Conservation (phyloP, 805 yeast genomes). For the Sporopachydermia quercuum region DNA sequence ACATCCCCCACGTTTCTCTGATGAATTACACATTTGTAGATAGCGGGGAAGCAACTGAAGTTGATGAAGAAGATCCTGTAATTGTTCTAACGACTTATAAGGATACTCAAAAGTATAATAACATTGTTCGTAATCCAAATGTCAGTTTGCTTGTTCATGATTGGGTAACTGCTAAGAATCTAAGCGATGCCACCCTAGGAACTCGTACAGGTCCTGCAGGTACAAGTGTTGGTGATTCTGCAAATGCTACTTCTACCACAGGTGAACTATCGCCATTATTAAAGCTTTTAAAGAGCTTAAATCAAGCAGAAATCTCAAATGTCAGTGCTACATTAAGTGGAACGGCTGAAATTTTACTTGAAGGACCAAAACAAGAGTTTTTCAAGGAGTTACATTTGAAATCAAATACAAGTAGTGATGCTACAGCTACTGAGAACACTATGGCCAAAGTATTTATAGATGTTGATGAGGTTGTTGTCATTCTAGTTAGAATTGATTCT, state of each 20-base stretch:
- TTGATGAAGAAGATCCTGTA: slow-evolving; percentile 2
- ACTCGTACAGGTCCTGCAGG: slow-evolving; percentile 12
- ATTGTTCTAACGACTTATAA: slow-evolving; percentile 29
- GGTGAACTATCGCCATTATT: slow-evolving; percentile 29
- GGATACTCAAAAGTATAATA: slow-evolving; percentile 58
- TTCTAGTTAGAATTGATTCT: slow-evolving; percentile 46
- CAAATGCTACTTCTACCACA: slow-evolving; percentile 11
- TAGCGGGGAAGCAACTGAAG: slow-evolving; percentile 9
- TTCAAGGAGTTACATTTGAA: neutral
- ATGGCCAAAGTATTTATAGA: slow-evolving; percentile 11
- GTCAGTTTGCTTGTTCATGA: slow-evolving; percentile 83
- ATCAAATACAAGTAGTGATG: neutral
- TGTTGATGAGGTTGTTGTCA: slow-evolving; percentile 47
- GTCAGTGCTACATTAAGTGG: slow-evolving; percentile 78
- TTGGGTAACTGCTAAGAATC: slow-evolving; percentile 56
- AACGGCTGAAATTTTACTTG: slow-evolving; percentile 38
- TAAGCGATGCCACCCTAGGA: slow-evolving; percentile 9
- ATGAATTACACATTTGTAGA: slow-evolving; percentile 75
- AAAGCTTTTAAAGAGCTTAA: slow-evolving; percentile 56
- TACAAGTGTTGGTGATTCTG: slow-evolving; percentile 17
- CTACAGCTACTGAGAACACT: neutral
- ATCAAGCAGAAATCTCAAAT: slow-evolving; percentile 65
- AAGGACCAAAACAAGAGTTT: slow-evolving; percentile 9
- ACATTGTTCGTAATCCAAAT: slow-evolving; percentile 51
- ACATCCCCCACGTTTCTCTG: slow-evolving; percentile 73